Evolutionary conservation across 805 yeast species (phyloP).

Genomic region (Barnettozyma pratensis): DNA sequence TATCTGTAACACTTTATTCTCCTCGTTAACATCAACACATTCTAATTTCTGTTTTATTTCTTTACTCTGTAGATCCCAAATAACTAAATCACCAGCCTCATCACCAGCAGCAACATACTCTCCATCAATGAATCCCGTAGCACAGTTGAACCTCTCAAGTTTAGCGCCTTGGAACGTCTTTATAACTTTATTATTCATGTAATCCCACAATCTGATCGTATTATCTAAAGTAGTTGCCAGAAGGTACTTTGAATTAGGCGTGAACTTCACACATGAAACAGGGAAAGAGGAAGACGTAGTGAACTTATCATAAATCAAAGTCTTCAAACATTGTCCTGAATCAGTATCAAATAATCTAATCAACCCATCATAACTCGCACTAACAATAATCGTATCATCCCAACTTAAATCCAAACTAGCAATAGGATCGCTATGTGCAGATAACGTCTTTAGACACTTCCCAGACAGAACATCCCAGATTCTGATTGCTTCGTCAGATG

Average conservation of each 20-base stretch:
- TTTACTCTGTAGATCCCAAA: constrained; percentile 69
- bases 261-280: constrained; percentile 62
- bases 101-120: constrained; percentile 57
- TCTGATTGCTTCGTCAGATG: constrained; percentile 86
- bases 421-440: constrained; percentile 93
- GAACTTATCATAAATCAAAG: constrained; percentile 75
- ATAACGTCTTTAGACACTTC: constrained; percentile 64
- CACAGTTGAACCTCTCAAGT: constrained; percentile 45
- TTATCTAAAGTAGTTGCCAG: constrained; percentile 82
- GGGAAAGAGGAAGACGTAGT: constrained; percentile 62
- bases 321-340: constrained; percentile 88
- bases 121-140: constrained; percentile 42
- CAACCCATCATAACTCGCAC: constrained; percentile 89
- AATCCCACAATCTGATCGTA: constrained; percentile 76
- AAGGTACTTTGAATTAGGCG: constrained; percentile 78
- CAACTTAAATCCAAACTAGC: constrained; percentile 67
- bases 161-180: constrained; percentile 51
- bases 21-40: background rate
- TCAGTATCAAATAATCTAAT: constrained; percentile 83
- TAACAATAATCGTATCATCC: constrained; percentile 77
- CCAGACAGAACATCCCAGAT: constrained; percentile 84
- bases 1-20: constrained; percentile 2
- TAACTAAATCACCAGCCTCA: constrained; percentile 44
- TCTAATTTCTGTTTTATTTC: constrained; percentile 29
- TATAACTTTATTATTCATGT: constrained; percentile 71